These are phyloP conservation scores for Corynascus novoguineensis DNA, from an alignment of 495 filamentous ascomycete species.

Conservation along the genomic window DNA sequence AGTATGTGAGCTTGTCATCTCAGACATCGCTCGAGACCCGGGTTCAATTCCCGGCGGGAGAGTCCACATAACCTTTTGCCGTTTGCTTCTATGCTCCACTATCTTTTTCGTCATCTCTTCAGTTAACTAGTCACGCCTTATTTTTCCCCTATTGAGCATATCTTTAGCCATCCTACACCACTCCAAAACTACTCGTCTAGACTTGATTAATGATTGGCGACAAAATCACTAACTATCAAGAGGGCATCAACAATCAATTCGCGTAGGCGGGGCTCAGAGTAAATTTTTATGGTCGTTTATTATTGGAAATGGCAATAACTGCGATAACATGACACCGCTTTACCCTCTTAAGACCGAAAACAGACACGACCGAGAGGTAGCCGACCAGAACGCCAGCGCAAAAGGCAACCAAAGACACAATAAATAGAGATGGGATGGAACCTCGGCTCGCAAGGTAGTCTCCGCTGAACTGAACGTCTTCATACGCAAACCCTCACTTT, in stretches of 20 bases:
- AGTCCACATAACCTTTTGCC: slow-evolving; percentile 1
- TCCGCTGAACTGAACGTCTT: too few relatives aligned
- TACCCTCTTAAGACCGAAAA: neutral
- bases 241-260: neutral
- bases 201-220: too few relatives aligned
- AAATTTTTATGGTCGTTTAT: slow-evolving; percentile 3
- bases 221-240: too few relatives aligned
- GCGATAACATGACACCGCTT: neutral
- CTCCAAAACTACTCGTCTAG: too few relatives aligned
- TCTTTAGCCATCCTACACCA: too few relatives aligned
- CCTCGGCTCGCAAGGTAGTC: too few relatives aligned
- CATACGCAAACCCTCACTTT: too few relatives aligned
- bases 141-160: too few relatives aligned
- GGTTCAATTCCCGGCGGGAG: slow-evolving; percentile 11
- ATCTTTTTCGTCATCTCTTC: too few relatives aligned
- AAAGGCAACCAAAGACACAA: neutral
- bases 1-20: slow-evolving; percentile 10
- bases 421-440: neutral
- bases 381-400: neutral
- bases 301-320: neutral
- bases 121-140: too few relatives aligned
- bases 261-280: neutral
- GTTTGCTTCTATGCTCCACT: neutral
- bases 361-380: neutral
- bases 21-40: slow-evolving; percentile 9